Conservation (phyloP, 805 yeast species). For the Yarrowia porcina region DNA sequence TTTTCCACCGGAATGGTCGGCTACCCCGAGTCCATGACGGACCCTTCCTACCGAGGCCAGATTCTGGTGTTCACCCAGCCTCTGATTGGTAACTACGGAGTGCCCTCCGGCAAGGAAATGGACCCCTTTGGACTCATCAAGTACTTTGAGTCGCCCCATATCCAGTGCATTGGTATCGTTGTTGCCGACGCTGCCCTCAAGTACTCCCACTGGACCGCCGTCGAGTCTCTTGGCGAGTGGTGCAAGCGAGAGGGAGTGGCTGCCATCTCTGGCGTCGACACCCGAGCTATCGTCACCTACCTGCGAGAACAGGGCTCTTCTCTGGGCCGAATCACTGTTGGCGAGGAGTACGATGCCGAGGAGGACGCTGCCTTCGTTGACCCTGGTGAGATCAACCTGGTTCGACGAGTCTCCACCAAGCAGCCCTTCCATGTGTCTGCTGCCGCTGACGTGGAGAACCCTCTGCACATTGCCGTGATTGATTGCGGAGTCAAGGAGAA, state of each 20-base stretch:
- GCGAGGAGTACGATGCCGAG: slow-evolving; percentile 87
- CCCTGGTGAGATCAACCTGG: slow-evolving; percentile 86
- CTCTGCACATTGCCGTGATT: slow-evolving; percentile 81
- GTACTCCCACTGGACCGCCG: slow-evolving; percentile 99
- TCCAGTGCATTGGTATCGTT: slow-evolving; percentile 93
- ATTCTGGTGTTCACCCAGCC: slow-evolving; percentile 97
- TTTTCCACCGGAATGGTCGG: slow-evolving; percentile 98
- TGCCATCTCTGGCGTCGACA: slow-evolving; percentile 94
- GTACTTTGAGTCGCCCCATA: slow-evolving; percentile 85
- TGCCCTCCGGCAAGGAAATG: slow-evolving; percentile 75
- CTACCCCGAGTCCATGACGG: slow-evolving; percentile 98
- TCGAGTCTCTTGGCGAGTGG: slow-evolving; percentile 92
- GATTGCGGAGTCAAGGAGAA: slow-evolving; percentile 99
- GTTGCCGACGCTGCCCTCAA: slow-evolving; percentile 94
- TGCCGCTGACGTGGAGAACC: slow-evolving; percentile 41
- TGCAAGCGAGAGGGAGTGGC: slow-evolving; percentile 95
- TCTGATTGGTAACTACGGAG: slow-evolving; percentile 96
- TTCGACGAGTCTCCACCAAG: slow-evolving; percentile 90
- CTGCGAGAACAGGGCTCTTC: slow-evolving; percentile 96
- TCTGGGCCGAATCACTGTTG: slow-evolving; percentile 82
- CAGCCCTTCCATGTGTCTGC: slow-evolving; percentile 87
- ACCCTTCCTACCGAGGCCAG: slow-evolving; percentile 97
- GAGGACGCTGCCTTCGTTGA: slow-evolving; percentile 88
- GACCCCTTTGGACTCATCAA: slow-evolving; percentile 84
- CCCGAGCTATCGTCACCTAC: slow-evolving; percentile 88